Conservation (phyloP, 352 stramenopile genomes). For the Pythium volutum region DNA sequence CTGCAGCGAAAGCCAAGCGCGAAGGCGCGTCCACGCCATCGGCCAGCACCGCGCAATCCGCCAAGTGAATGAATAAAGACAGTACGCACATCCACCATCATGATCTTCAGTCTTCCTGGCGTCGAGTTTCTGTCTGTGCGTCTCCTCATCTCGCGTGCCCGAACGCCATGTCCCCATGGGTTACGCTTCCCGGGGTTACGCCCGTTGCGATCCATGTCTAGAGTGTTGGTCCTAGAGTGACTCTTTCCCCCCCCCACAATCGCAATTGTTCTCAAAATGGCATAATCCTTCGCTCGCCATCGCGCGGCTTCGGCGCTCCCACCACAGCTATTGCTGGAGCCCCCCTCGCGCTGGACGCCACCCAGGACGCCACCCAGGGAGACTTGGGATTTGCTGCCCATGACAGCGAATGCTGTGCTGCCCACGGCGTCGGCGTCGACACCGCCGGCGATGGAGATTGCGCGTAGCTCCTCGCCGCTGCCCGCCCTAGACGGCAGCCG, state of each 20-base stretch:
- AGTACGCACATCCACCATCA: neutral
- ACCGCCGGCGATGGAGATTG: neutral
- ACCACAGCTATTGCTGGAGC: neutral
- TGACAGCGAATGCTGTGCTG: conserved; percentile 20
- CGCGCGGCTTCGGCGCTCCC: conserved; percentile 5
- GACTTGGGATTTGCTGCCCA: neutral
- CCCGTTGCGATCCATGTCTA: neutral
- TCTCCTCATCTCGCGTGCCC: neutral
- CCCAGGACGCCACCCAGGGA: neutral
- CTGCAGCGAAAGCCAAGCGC: conserved; percentile 70
- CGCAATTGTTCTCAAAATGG: neutral
- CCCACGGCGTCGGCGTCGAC: conserved; percentile 3
- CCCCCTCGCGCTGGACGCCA: neutral
- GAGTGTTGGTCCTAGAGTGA: neutral
- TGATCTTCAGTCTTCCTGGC: neutral
- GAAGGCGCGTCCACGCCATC: conserved; percentile 22
- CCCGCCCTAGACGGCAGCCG: neutral
- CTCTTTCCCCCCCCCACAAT: neutral
- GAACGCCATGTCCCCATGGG: neutral
- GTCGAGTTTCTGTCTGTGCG: neutral
- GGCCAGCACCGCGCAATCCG: neutral
- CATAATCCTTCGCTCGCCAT: conserved; percentile 11
- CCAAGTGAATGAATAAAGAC: conserved; percentile 1
- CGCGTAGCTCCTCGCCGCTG: conserved; percentile 5
- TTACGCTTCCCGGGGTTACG: neutral